Base-by-base conservation (phyloP, 1,284 basidiomycete species). In the Clitocybe nebularis region DNA sequence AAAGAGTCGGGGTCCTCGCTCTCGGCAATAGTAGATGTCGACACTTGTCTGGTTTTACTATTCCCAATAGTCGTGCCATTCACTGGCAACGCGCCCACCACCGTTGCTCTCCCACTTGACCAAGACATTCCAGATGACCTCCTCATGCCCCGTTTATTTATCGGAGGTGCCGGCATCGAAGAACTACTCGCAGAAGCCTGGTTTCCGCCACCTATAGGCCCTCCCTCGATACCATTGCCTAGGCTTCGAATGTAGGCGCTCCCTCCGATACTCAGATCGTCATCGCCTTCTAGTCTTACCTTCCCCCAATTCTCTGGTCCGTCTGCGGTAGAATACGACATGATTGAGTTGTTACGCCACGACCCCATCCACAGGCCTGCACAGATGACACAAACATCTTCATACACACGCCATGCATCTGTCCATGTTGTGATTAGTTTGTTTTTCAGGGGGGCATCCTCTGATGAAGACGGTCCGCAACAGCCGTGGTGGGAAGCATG, bases 321-420 rank as follows among this genome's bases (percentile, higher is more conserved):
- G 36, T 64, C 64, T 11, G 58, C 68, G 5, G 67, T 72, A n/a
- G 73, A 71, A 47, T 72, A 75, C 4, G 71, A 71, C 43, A 58
- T 55, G 1, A 62, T 52, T 0, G 74, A 71, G 48, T 72, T 74
- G 36, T 68, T 67, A 36, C 74, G 71, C 83, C 77, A 84, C 11
- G 73, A 67, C 19, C 81, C 82, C 56, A 84, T 75, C 83, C 84
- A 88, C 10, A 88, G 68, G 1, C 83, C 78, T 0, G 85, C 86
- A 54, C 86, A 89, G 37, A 87, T 69, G 30, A 89, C 67, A 48
- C 87, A 89, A 8, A 84, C 81, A 48, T 89, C 87, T 61, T 90
- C 87, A 54, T 89, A 90, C 10, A 89, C 69, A 19, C 76, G 73
- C 84, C 85, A 87, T 6, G 75, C 75, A 48, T 88, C 84, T n/a